phyloP scores from a whole-genome alignment of 2,329 filamentous ascomycete species.

The Pseudogymnoascus sp. region DNA sequence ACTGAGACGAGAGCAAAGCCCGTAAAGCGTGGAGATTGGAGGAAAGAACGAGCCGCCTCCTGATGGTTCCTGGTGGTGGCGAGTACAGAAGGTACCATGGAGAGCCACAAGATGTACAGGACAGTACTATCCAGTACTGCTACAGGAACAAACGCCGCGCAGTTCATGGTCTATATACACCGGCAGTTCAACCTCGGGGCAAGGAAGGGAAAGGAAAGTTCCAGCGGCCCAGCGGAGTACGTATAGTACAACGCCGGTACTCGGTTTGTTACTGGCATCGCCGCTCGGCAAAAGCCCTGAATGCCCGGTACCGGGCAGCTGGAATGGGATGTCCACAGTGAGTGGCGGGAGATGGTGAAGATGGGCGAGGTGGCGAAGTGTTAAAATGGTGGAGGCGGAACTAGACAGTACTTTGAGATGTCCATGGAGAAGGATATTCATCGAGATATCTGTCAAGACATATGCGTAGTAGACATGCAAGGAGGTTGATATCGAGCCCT shows the following conservation, averaged over 20 bases:
- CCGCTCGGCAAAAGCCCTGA: neutral
- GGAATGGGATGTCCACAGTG: neutral
- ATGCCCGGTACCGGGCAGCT: neutral
- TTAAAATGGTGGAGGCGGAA: neutral
- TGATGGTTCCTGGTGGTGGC: neutral
- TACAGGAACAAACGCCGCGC: neutral
- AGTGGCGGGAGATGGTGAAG: neutral
- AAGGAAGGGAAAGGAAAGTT: neutral
- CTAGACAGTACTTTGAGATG: neutral
- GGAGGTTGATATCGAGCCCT: neutral
- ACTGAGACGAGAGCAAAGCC: neutral
- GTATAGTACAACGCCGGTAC: neutral
- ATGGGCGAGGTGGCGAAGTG: neutral
- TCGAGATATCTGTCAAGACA: neutral
- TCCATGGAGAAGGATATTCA: neutral
- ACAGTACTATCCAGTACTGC: neutral
- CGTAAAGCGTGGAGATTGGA: neutral
- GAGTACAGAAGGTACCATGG: neutral
- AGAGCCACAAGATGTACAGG: neutral
- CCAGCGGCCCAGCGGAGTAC: neutral
- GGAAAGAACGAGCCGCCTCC: neutral
- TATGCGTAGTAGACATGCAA: neutral
- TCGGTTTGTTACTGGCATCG: neutral
- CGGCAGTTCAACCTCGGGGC: neutral
- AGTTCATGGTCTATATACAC: neutral